phyloP scores from a whole-genome alignment of 306 rosid genomes.

The Inga leiocalycina region DNA sequence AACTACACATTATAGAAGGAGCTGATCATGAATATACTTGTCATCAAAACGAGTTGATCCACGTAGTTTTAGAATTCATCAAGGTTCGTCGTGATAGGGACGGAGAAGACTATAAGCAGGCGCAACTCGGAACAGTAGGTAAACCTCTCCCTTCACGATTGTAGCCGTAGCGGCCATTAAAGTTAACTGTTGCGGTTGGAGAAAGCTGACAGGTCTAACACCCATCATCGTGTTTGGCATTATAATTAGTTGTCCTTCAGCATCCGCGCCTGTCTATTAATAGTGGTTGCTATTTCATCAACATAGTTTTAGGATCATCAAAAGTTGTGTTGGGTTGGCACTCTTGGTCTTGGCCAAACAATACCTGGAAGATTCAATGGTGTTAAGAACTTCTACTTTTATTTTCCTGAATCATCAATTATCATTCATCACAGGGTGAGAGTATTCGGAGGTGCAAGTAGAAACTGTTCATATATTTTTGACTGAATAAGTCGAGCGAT shows the following conservation, averaged over 20 bases:
- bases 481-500: neutral
- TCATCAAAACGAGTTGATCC: conserved; percentile 67
- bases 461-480: neutral
- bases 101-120: neutral
- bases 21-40: conserved; percentile 78
- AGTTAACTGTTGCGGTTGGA: neutral
- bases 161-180: conserved; percentile 31
- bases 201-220: conserved; percentile 25
- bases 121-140: conserved; percentile 31
- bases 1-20: conserved; percentile 63
- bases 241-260: conserved; percentile 15
- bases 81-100: conserved; percentile 30
- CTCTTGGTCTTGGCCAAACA: neutral
- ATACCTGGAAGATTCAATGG: neutral
- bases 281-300: conserved; percentile 1
- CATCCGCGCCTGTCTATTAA: conserved; percentile 16
- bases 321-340: neutral
- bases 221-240: conserved; percentile 7
- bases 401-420: neutral
- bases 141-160: conserved; percentile 50
- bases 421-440: neutral
- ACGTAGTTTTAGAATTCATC: conserved; percentile 64
- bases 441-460: neutral
- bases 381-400: neutral
- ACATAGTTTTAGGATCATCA: too few relatives aligned